These are phyloP conservation scores for Candida ponderosae DNA, from an alignment of 805 yeast genomes.

Conservation along the genomic window DNA sequence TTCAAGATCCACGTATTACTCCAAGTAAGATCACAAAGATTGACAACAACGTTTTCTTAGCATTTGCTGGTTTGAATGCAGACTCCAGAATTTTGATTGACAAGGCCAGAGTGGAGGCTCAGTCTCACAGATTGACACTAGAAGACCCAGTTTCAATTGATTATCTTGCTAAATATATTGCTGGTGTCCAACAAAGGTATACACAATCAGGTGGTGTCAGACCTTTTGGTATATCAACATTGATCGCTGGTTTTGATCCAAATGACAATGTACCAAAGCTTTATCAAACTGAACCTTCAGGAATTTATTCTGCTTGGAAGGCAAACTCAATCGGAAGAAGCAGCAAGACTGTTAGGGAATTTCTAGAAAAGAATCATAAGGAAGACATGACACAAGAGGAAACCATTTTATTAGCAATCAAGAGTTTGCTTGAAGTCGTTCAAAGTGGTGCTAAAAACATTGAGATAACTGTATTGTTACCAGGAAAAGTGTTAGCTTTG, in stretches of 20 bases:
- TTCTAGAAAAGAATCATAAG: slow-evolving; percentile 80
- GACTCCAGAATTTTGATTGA: slow-evolving; percentile 94
- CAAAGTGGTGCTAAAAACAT: slow-evolving; percentile 97
- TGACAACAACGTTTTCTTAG: slow-evolving; percentile 84
- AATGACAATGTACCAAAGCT: slow-evolving; percentile 74
- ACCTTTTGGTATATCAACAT: slow-evolving; percentile 93
- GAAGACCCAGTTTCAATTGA: slow-evolving; percentile 92
- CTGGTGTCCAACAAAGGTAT: slow-evolving; percentile 96
- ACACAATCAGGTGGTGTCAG: slow-evolving; percentile 98
- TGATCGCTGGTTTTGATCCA: slow-evolving; percentile 93
- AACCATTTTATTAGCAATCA: slow-evolving; percentile 74
- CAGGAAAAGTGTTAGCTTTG: slow-evolving; percentile 52
- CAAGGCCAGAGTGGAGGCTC: slow-evolving; percentile 94
- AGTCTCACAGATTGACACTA: slow-evolving; percentile 84
- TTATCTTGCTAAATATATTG: slow-evolving; percentile 87
- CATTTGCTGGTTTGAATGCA: slow-evolving; percentile 98
- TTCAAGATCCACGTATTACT: slow-evolving; percentile 94
- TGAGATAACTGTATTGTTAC: slow-evolving; percentile 81
- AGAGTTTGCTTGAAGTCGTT: slow-evolving; percentile 88
- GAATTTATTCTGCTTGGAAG: slow-evolving; percentile 96
- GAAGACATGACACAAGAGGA: slow-evolving; percentile 55
- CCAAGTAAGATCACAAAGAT: slow-evolving; percentile 90
- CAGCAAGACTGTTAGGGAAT: slow-evolving; percentile 90
- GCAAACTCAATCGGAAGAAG: slow-evolving; percentile 96
- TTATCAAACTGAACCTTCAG: slow-evolving; percentile 95